Evolutionary conservation across 2,329 filamentous ascomycete genomes (phyloP).

Genomic region (Endoconidiophora laricicola): DNA sequence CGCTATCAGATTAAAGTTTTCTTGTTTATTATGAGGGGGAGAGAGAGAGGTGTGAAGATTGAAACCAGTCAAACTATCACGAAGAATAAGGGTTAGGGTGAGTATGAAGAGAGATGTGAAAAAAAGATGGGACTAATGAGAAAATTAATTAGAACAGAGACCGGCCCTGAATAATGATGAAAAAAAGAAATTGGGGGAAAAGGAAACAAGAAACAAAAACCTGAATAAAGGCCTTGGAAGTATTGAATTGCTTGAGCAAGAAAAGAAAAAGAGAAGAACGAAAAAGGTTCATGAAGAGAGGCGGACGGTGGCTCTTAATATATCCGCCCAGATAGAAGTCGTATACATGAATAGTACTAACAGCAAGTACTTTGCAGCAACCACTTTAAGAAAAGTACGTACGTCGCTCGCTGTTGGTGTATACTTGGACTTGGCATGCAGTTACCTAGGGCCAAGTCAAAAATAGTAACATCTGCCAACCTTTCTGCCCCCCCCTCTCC

Average conservation of each 20-base stretch:
- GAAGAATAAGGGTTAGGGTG: slow-evolving; percentile 13
- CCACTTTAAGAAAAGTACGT: no score
- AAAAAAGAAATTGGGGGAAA: slow-evolving; percentile 23
- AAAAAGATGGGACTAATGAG: slow-evolving; percentile 12
- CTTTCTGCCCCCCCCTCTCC: no score
- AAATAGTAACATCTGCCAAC: no score
- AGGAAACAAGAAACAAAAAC: slow-evolving; percentile 28
- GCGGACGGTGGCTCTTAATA: no score
- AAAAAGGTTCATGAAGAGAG: slow-evolving; percentile 14
- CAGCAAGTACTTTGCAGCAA: no score
- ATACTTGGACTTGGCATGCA: no score
- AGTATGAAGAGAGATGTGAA: slow-evolving; percentile 13
- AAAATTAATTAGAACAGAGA: slow-evolving; percentile 26
- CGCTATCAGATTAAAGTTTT: slow-evolving; percentile 10
- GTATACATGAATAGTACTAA: no score
- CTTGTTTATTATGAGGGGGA: background rate
- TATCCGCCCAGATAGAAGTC: no score
- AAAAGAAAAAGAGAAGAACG: slow-evolving; percentile 26
- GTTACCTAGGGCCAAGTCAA: no score
- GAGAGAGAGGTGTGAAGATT: slow-evolving; percentile 8
- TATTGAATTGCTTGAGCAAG: slow-evolving; percentile 48
- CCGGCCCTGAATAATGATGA: slow-evolving; percentile 33
- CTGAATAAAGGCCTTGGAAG: slow-evolving; percentile 35
- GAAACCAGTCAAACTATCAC: slow-evolving; percentile 13
- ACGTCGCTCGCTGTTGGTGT: no score